These are phyloP conservation scores for Globisporangium carolinianum DNA, from an alignment of 352 stramenopile species.

Conservation along the genomic window DNA sequence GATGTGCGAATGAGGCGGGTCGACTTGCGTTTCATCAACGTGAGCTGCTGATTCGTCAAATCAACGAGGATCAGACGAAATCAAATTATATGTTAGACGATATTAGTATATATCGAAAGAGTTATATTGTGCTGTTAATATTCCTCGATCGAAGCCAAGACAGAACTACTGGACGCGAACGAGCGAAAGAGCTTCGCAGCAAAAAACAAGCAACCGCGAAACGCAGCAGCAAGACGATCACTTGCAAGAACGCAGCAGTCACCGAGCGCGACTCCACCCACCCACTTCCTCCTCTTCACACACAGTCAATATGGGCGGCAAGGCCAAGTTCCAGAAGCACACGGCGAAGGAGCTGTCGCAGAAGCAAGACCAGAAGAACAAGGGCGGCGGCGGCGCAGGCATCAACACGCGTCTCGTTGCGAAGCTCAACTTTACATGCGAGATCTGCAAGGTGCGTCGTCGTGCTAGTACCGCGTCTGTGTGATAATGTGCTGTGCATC, in stretches of 20 bases:
- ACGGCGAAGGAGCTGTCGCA: constrained; percentile 56
- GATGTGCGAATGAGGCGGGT: background rate
- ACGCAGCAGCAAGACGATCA: background rate
- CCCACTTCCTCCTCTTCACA: background rate
- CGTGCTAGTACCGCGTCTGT: background rate
- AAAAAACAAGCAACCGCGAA: background rate
- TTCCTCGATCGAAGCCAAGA: background rate
- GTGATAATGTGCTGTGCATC: background rate
- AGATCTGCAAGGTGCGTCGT: constrained; percentile 53
- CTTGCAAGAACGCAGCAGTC: background rate
- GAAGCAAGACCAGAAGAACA: constrained; percentile 45
- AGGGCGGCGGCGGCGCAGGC: constrained; percentile 43
- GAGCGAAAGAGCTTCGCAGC: background rate
- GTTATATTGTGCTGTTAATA: background rate
- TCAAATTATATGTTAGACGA: background rate
- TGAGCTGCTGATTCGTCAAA: too few species aligned
- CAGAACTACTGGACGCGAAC: background rate
- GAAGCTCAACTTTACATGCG: constrained; percentile 66
- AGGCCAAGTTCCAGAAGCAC: constrained; percentile 77
- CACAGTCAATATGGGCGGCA: constrained; percentile 41
- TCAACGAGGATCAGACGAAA: background rate
- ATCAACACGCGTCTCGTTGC: constrained; percentile 24
- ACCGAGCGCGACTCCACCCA: background rate
- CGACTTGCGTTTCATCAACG: background rate
- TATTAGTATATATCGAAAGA: background rate